Base-by-base conservation (phyloP, 192 early-diverging fungal genomes). In the Linnemannia zychae region DNA sequence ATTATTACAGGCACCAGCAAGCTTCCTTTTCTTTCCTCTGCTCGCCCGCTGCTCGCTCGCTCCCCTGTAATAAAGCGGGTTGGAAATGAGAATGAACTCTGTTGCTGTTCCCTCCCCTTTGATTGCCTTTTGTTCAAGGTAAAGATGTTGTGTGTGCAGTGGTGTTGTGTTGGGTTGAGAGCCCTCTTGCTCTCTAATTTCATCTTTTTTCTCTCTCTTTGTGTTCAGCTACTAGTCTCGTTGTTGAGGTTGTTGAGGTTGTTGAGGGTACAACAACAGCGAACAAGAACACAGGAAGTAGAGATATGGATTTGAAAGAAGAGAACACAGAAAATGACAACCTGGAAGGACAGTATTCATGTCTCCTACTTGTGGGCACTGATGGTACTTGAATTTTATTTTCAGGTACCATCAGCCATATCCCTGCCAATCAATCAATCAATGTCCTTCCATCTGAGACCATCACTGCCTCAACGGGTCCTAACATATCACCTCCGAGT, bases 71-170 rank as follows among this genome's bases (percentile, higher is more conserved):
- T 63, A 33, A 33, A 63, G 57, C 57, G 28, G 57, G 12, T 60
- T 60, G 57, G 2, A 60, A 60, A 60, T 60, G 57, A 63, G 57
- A 63, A 63, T 33, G 28, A 63, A 63, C 57, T 63, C 57, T 60
- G 28, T 60, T 60, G 28, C 3, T 24, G 52, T 7, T n/a, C n/a
- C n/a, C 52, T n/a, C 0, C 18, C 2, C 48, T 13, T 57, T 57
- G 50, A 1, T 53, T 60, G 28, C 57, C 57, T 63, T 63, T 63
- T n/a, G 24, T 24, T 57, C 22, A 24, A 24, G 57, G 24, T 60
- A 28, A 49, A 17, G 5, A 1, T 31, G 57, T 63, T 63, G 57
- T 31, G 52, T 31, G 28, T 63, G 28, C 31, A 28, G 20, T 52
- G 50, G 17, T 52, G 50, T 52, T 60, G 53, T 63, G 57, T 63